These are phyloP conservation scores for Rubus parviflorus DNA, from an alignment of 306 rosid species.

Conservation along the genomic window DNA sequence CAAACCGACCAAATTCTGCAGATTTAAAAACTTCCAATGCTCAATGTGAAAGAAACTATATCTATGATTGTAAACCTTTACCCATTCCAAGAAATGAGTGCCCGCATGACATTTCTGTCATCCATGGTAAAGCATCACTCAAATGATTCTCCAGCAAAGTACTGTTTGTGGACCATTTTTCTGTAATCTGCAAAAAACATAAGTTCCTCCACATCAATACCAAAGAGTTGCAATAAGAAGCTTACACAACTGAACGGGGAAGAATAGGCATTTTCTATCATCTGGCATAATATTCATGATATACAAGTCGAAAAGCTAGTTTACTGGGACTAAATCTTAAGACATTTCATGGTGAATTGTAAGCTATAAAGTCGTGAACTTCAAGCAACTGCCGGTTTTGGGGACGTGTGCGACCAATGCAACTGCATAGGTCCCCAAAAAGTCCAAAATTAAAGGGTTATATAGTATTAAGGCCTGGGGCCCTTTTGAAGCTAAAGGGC, in stretches of 20 bases:
- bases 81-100: conserved; percentile 20
- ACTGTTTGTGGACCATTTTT: conserved; percentile 87
- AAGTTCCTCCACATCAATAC: not conserved
- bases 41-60: conserved; percentile 19
- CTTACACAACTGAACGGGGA: not conserved
- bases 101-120: conserved; percentile 15
- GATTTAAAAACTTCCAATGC: not conserved
- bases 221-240: not conserved
- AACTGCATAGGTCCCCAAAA: not conserved
- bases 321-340: not conserved
- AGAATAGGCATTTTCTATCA: not conserved
- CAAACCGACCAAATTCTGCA: conserved; percentile 10
- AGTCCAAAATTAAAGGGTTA: not conserved
- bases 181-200: conserved; percentile 55
- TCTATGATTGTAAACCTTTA: conserved; percentile 14
- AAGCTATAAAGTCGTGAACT: not conserved
- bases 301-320: not conserved
- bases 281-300: not conserved
- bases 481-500: too few species aligned
- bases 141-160: conserved; percentile 65
- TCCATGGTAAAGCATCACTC: conserved; percentile 48
- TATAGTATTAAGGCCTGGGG: too few species aligned
- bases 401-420: too few species aligned
- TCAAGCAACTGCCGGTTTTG: not conserved
- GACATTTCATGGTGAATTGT: not conserved